Evolutionary conservation across 306 rosid species (phyloP), one percentile per base, ranked within the genome.

Genomic region (Clitoria ternatea): DNA sequence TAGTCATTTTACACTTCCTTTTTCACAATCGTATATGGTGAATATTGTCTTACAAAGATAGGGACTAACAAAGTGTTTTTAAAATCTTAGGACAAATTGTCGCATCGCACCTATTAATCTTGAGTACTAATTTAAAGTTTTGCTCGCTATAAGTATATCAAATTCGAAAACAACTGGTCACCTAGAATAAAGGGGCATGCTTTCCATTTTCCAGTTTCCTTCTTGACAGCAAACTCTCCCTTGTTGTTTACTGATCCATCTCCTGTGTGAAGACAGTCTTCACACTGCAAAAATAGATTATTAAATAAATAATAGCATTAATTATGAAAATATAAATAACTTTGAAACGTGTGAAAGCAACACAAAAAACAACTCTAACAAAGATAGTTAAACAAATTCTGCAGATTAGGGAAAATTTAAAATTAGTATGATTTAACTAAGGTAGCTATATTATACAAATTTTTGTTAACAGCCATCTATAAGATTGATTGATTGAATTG

Each of bases 121-220:
- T n/a, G n/a, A n/a, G n/a, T n/a, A n/a, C n/a, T n/a, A n/a, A n/a
- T n/a, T n/a, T n/a, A n/a, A n/a, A n/a, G n/a, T n/a, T n/a, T n/a
- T n/a, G n/a, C n/a, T n/a, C n/a, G n/a, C n/a, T n/a, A n/a, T n/a
- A n/a, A n/a, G n/a, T n/a, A n/a, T n/a, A n/a, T n/a, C n/a, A n/a
- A n/a, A n/a, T n/a, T n/a, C n/a, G n/a, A n/a, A n/a, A n/a, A n/a
- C n/a, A n/a, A n/a, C n/a, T 1, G 88, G 61, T 71, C 75, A 89
- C 88, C 96, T 18, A 89, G 85, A 47, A 89, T 76, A 70, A 85
- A 88, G 26, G 82, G 74, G 33, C 88, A 85, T 17, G 92, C 92
- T 77, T 48, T 87, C 92, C 90, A 89, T 14, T 78, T 80, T 55
- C 91, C 91, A 22, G 88, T 84, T 1, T 67, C 74, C 23, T 54